Evolutionary conservation across 129 eudicot species (phyloP).

Genomic region (Scalesia atractyloides): DNA sequence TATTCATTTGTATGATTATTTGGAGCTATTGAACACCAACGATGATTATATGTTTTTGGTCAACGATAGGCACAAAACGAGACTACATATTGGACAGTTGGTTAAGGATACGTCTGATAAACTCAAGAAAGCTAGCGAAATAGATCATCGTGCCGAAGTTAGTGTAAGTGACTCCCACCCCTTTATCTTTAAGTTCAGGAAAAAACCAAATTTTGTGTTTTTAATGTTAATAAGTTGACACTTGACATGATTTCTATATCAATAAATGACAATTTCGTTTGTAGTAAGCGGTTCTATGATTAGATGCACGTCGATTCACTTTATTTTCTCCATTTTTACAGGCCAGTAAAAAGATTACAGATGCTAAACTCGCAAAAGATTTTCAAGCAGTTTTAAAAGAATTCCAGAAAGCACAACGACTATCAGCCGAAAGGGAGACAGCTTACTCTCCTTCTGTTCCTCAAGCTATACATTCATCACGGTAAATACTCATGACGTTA

Average conservation of each 20-base stretch:
- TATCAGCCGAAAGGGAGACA: slow-evolving; percentile 89
- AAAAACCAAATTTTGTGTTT: background rate
- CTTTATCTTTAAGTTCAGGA: background rate
- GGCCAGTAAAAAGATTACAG: slow-evolving; percentile 86
- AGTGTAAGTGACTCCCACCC: slow-evolving; percentile 42
- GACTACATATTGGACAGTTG: slow-evolving; percentile 81
- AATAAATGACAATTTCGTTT: background rate
- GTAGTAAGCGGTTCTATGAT: background rate
- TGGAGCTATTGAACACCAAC: background rate
- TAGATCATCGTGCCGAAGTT: slow-evolving; percentile 67
- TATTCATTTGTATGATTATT: background rate
- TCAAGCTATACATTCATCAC: slow-evolving; percentile 69
- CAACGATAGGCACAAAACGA: slow-evolving; percentile 67
- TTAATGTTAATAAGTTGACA: slow-evolving; percentile 3
- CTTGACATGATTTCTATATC: slow-evolving; percentile 12
- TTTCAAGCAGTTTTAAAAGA: slow-evolving; percentile 83
- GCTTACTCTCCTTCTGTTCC: slow-evolving; percentile 79
- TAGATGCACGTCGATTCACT: too few relatives aligned
- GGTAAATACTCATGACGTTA: slow-evolving; percentile 40
- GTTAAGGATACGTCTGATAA: slow-evolving; percentile 87
- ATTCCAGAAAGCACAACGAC: slow-evolving; percentile 88
- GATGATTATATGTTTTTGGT: slow-evolving; percentile 7
- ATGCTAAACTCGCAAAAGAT: slow-evolving; percentile 93
- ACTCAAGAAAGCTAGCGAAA: slow-evolving; percentile 89
- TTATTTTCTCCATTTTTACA: slow-evolving; percentile 36